These are phyloP conservation scores for Umbelopsis sp. DNA, from an alignment of 192 early-diverging fungal species.

Conservation along the genomic window DNA sequence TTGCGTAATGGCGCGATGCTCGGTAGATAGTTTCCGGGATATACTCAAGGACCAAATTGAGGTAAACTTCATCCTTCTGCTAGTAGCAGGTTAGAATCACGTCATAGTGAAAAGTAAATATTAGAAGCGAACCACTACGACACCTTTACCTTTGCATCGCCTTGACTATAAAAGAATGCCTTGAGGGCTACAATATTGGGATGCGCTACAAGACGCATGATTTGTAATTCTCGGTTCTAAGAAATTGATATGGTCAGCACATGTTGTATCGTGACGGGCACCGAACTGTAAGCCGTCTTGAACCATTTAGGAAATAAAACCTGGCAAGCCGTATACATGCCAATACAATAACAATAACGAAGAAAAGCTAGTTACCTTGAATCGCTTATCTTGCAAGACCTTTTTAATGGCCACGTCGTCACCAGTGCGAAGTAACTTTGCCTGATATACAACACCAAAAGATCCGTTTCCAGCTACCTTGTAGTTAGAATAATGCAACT, in stretches of 20 bases:
- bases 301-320: background rate
- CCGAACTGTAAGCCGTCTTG: no score
- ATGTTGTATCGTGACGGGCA: background rate
- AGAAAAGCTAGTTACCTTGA: slow-evolving; percentile 70
- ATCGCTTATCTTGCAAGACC: slow-evolving; percentile 96
- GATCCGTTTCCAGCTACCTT: slow-evolving; percentile 97
- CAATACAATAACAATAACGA: background rate
- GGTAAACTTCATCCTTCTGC: slow-evolving; percentile 90
- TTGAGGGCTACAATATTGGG: slow-evolving; percentile 90
- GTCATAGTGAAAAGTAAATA: background rate
- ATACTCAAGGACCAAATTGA: slow-evolving; percentile 95
- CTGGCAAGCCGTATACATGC: background rate
- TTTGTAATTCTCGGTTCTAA: slow-evolving; percentile 90
- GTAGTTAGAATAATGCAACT: slow-evolving; percentile 89
- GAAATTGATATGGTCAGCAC: background rate
- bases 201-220: slow-evolving; percentile 90
- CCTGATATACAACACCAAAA: slow-evolving; percentile 99
- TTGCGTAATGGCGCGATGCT: slow-evolving; percentile 87
- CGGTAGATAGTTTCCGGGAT: slow-evolving; percentile 97
- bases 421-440: slow-evolving; percentile 78
- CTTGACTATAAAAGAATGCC: slow-evolving; percentile 94
- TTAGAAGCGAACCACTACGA: background rate
- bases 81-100: background rate
- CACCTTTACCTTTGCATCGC: slow-evolving; percentile 72
- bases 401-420: slow-evolving; percentile 97